Percentiles rank a stretch among this genome's conserved stretches.
Conservation (phyloP, 495 filamentous ascomycete species). For the Penicilliopsis zonata region DNA sequence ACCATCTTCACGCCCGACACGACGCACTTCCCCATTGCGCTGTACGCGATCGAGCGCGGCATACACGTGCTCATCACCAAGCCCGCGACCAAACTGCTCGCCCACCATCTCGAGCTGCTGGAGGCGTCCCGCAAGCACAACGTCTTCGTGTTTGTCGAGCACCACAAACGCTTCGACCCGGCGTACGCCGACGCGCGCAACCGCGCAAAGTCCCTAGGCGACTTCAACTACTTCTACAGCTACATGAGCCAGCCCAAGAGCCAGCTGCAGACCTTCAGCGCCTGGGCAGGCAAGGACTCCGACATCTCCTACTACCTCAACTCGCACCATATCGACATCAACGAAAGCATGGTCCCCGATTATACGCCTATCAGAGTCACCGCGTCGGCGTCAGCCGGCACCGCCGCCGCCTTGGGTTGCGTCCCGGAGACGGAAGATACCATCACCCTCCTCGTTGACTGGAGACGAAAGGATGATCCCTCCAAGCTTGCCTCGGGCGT, state of each 20-base stretch:
- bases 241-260: constrained; percentile 95
- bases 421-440: constrained; percentile 77
- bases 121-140: constrained; percentile 58
- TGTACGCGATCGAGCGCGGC: constrained; percentile 78
- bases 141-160: constrained; percentile 89
- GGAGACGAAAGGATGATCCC: constrained; percentile 59
- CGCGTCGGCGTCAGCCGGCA: constrained; percentile 62
- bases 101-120: constrained; percentile 65
- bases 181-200: constrained; percentile 76
- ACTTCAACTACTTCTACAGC: constrained; percentile 96
- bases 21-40: constrained; percentile 87
- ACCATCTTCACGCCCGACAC: constrained; percentile 96
- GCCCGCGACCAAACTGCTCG: constrained; percentile 76
- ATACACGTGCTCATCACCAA: constrained; percentile 93
- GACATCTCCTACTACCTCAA: constrained; percentile 96
- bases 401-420: constrained; percentile 63
- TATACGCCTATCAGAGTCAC: constrained; percentile 70
- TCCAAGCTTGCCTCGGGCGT: constrained; percentile 71
- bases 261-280: constrained; percentile 91
- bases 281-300: constrained; percentile 83
- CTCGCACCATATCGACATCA: constrained; percentile 85
- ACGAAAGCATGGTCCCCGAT: constrained; percentile 77
- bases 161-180: constrained; percentile 92
- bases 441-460: constrained; percentile 80
- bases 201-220: constrained; percentile 61